A percentile compares a stretch with the other conserved stretches of the same genome.
These are phyloP conservation scores for Rauvolfia tetraphylla DNA, from an alignment of 257 asterid species.

Conservation along the genomic window DNA sequence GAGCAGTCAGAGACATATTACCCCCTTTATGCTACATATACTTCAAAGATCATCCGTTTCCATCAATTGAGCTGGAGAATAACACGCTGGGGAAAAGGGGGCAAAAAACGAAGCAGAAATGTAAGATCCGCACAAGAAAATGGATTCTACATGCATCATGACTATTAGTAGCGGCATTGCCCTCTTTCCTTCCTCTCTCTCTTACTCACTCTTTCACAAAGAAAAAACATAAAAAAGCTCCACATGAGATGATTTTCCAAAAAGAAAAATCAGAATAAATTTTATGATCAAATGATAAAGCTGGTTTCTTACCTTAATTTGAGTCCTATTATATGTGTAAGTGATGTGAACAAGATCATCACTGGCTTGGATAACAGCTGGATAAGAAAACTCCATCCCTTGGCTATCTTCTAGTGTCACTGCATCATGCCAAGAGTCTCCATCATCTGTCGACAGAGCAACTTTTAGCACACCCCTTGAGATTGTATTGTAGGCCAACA, in stretches of 20 bases:
- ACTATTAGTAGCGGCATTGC: not conserved
- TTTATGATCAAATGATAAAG: not conserved
- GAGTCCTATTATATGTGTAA: slow-evolving; percentile 80
- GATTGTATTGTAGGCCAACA: slow-evolving; percentile 74
- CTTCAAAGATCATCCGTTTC: not conserved
- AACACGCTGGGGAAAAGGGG: slow-evolving; percentile 48
- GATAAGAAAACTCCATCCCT: slow-evolving; percentile 93
- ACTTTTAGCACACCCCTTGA: slow-evolving; percentile 83
- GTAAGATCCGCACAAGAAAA: slow-evolving; percentile 9
- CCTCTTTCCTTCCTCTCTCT: not conserved
- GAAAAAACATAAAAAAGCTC: not conserved
- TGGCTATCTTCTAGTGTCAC: slow-evolving; percentile 58
- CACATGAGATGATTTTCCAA: not conserved
- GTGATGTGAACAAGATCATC: slow-evolving; percentile 84
- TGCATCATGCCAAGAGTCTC: slow-evolving; percentile 81
- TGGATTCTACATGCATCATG: not conserved
- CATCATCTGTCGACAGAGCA: slow-evolving; percentile 73
- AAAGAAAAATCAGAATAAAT: not conserved
- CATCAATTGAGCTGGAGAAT: slow-evolving; percentile 46
- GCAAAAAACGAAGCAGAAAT: not conserved
- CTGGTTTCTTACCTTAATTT: slow-evolving; percentile 61
- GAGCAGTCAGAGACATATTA: not conserved
- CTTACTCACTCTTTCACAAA: not conserved
- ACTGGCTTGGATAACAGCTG: slow-evolving; percentile 81
- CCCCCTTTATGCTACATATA: not conserved